These are phyloP conservation scores for Tritrichomonas foetus DNA, from an alignment of 208 protist genomes.

Conservation along the genomic window DNA sequence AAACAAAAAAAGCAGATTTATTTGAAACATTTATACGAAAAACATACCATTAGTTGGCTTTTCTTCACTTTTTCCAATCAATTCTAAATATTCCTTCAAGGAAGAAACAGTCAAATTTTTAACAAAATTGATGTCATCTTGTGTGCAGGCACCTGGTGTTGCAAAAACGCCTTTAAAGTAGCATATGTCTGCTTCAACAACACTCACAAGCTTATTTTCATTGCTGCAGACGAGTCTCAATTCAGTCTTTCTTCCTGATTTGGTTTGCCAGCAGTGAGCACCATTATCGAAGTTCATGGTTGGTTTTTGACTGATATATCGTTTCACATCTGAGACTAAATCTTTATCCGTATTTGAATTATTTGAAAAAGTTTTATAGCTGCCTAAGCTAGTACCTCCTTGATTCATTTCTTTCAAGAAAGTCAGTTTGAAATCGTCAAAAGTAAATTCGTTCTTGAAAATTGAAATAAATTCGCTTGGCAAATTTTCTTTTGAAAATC, in stretches of 20 bases:
- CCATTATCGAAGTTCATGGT: not conserved
- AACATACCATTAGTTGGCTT: too few species aligned
- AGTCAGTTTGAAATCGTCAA: not conserved
- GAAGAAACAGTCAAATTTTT: too few species aligned
- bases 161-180: not conserved
- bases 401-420: not conserved
- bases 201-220: not conserved
- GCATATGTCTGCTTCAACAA: not conserved
- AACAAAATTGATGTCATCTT: not conserved
- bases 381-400: not conserved
- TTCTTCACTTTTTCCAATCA: too few species aligned
- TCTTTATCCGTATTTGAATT: not conserved
- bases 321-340: too few species aligned
- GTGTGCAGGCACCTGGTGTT: not conserved
- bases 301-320: too few species aligned
- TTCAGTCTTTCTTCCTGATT: conserved; percentile 18
- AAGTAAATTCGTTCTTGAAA: not conserved
- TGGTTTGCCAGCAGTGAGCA: not conserved
- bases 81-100: too few species aligned
- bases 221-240: not conserved
- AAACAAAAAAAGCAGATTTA: too few species aligned
- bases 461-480: not conserved
- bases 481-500: too few species aligned
- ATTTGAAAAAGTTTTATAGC: not conserved
- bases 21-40: too few species aligned